Evolutionary conservation across 2,329 filamentous ascomycete species (phyloP), one percentile per base, ranked within the genome.

Genomic region (Emmonsiellopsis sp.): DNA sequence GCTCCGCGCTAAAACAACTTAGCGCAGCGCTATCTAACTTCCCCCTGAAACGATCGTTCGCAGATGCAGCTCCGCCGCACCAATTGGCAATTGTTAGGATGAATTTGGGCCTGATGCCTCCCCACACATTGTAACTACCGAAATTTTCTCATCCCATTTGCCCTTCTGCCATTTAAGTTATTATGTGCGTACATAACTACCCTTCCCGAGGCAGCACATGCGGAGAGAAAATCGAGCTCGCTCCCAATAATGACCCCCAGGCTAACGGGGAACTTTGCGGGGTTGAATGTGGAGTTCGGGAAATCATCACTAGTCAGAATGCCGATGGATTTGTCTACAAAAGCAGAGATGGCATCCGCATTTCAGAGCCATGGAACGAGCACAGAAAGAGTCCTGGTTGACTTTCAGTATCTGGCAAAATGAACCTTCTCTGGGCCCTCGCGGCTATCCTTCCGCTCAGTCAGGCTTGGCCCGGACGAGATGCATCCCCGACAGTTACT

Each of bases 401-500:
- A 20, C 35, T 7, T 5, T 9, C n/a, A 7, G 15, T 34, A 6
- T 26, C n/a, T 48, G 35, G n/a, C 32, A 37, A 7, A 10, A 48
- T 48, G 45, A 48, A 48, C n/a, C 7, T 48, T 15, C 15, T 48
- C 32, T 48, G 31, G 45, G 13, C 16, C 26, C 31, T 37, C n/a
- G 45, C 32, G 15, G 45, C 32, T 30, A 11, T 48, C 37, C 31
- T 16, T 37, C 30, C 45, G 32, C 45, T 48, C 45, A 48, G 32
- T 10, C 31, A 35, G 11, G 57, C 55, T 11, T 62, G 60, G 9
- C 57, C 76, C 54, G 74, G 74, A 58, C 69, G 75, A 41, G 75
- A 72, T 42, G 68, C 63, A 31, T 68, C 65, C 20, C 79, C 80
- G 3, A 77, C 76, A 2, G 81, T 84, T 48, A 69, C 75, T 13